A percentile compares a stretch with the other conserved stretches of the same genome.
Evolutionary conservation across 2,329 filamentous ascomycete species (phyloP).

Genomic region (Penicillium sumatraense): DNA sequence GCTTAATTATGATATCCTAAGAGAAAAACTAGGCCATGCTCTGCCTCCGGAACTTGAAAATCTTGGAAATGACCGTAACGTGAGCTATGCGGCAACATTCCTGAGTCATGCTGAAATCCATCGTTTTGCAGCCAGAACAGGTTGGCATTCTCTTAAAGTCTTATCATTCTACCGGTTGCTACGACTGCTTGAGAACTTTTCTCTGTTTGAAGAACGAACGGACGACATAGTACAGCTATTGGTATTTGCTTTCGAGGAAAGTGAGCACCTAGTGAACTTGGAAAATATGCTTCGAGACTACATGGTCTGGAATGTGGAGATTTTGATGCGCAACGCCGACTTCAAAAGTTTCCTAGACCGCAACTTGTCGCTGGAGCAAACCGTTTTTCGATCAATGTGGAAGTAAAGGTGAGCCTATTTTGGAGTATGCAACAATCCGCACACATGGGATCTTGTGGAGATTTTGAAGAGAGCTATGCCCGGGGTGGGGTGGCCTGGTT

Average conservation of each 20-base stretch:
- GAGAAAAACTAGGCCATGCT: conserved; percentile 7
- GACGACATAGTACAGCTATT: conserved; percentile 16
- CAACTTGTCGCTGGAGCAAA: conserved; percentile 11
- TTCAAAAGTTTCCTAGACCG: conserved; percentile 17
- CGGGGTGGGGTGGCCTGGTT: no score
- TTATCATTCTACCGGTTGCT: conserved; percentile 11
- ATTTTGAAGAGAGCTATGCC: no score
- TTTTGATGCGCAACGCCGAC: conserved; percentile 16
- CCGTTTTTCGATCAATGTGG: conserved; percentile 14
- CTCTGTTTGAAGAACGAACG: conserved; percentile 14
- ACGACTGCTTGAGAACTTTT: conserved; percentile 11
- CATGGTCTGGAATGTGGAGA: conserved; percentile 19
- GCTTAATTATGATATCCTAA: conserved; percentile 5
- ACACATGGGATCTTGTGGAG: no score
- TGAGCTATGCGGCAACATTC: conserved; percentile 12
- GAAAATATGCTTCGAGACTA: conserved; percentile 17
- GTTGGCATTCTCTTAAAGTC: conserved; percentile 7
- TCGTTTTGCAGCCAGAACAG: conserved; percentile 7
- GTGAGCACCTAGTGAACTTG: conserved; percentile 7
- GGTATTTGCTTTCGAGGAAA: conserved; percentile 18
- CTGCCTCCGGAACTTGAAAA: neutral
- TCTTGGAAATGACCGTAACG: neutral
- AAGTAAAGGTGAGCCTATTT: neutral
- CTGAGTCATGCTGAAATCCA: conserved; percentile 11
- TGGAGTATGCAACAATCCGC: neutral